phyloP scores from a whole-genome alignment of 257 asterid species.

The Misopates orontium region DNA sequence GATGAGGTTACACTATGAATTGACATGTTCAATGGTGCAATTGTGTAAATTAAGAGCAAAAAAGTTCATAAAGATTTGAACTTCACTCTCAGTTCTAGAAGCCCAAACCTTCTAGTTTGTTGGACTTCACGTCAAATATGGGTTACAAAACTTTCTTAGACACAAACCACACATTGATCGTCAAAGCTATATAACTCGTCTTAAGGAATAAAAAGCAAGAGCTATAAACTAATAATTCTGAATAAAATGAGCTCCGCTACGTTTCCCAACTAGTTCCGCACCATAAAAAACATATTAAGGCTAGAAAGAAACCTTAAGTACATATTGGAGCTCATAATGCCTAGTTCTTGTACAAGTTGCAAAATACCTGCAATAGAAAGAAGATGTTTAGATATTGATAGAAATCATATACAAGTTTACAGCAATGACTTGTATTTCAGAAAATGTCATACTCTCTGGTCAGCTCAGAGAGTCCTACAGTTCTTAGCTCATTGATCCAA shows the following conservation, averaged over 20 bases:
- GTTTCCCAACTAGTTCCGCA: constrained; percentile 7
- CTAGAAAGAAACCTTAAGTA: constrained; percentile 69
- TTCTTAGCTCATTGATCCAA: constrained; percentile 79
- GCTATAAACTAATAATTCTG: constrained; percentile 15
- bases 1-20: not conserved
- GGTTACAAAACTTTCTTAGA: not conserved
- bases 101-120: constrained; percentile 5
- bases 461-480: constrained; percentile 77
- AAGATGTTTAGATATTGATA: constrained; percentile 16
- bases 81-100: not conserved
- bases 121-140: constrained; percentile 1
- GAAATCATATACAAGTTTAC: constrained; percentile 12
- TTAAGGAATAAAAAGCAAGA: not conserved
- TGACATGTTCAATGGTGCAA: constrained; percentile 19
- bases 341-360: constrained; percentile 62
- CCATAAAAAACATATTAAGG: constrained; percentile 15
- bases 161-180: not conserved
- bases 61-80: constrained; percentile 9
- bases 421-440: constrained; percentile 19
- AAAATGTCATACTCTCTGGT: constrained; percentile 71
- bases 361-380: constrained; percentile 63
- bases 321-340: constrained; percentile 87
- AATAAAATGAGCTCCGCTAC: constrained; percentile 10
- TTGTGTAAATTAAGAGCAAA: constrained; percentile 13
- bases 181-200: constrained; percentile 14